Evolutionary conservation across 164 flowering plant species (phyloP), one percentile per base, ranked within the genome.

Genomic region (Stephania cephalantha): DNA sequence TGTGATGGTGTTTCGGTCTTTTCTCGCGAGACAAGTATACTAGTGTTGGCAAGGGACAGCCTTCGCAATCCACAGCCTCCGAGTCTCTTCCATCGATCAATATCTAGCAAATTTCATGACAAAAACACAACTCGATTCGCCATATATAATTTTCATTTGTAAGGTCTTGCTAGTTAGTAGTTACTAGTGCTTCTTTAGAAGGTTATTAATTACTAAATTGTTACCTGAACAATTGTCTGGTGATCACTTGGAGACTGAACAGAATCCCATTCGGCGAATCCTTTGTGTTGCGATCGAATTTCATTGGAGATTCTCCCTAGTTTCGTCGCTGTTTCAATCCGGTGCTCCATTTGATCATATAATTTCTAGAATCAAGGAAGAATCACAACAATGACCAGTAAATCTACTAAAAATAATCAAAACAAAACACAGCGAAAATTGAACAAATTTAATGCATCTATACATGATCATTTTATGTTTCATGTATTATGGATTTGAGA

Each of bases 1-100:
- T 77, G n/a, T 82, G 83, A 9, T 48, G 78, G 31, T 73, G 74
- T 0, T 78, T 58, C 2, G 89, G 85, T 74, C 83, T 84, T 72
- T 88, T 88, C 77, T 86, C 91, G 7, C 89, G 85, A 0, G 90
- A 84, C 71, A 88, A 29, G 68, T 88, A 88, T 17, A 88, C 89
- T 53, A 88, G 74, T 7, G 82, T 83, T 4, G 90, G 90, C 80
- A 88, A 76, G 68, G 53, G 42, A 69, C 64, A 22, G 61, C 88
- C 89, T 45, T 84, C 82, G 1, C 29, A 55, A 70, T 86, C 91
- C 45, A 69, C 69, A 5, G 74, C 78, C 17, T 78, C 46, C 12
- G 80, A 64, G 55, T 82, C 77, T 77, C 85, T 79, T 71, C 89
- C 85, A 74, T 86, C 85, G 67, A 84, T 82, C 35, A 88, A 46